Evolutionary conservation across 768 basidiomycete species (phyloP).

Genomic region (Crepidotus variabilis): DNA sequence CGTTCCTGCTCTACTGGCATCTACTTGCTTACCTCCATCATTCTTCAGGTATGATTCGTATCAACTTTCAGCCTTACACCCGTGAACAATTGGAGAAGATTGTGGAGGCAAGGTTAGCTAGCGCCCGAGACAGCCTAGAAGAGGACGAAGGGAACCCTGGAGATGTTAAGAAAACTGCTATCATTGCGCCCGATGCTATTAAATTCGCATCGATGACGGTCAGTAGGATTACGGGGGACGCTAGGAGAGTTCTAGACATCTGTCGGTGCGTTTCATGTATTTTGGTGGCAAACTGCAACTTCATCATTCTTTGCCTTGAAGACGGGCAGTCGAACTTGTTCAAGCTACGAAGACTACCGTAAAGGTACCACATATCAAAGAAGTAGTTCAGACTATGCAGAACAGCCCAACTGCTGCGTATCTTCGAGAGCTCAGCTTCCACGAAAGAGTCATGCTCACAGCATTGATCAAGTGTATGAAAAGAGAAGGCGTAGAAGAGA

Average conservation of each 20-base stretch:
- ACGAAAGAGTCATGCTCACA: conserved; percentile 86
- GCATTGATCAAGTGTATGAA: conserved; percentile 79
- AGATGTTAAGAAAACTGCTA: conserved; percentile 28
- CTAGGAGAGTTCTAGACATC: conserved; percentile 87
- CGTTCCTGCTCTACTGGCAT: too few species aligned
- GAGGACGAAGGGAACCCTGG: conserved; percentile 39
- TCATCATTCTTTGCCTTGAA: conserved; percentile 19
- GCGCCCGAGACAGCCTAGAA: conserved; percentile 48
- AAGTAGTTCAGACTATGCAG: conserved; percentile 83
- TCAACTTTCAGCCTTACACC: conserved; percentile 89
- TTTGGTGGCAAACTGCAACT: not conserved
- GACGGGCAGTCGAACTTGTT: conserved; percentile 82
- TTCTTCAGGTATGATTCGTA: conserved; percentile 74
- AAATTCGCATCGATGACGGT: conserved; percentile 76
- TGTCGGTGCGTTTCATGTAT: conserved; percentile 57
- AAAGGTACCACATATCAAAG: conserved; percentile 65
- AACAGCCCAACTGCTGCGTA: conserved; percentile 88
- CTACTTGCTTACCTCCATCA: not conserved
- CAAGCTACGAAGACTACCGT: conserved; percentile 49
- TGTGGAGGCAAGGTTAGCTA: conserved; percentile 74
- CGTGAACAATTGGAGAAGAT: conserved; percentile 79
- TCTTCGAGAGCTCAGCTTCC: conserved; percentile 76
- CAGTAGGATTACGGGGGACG: conserved; percentile 85
- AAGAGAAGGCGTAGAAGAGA: conserved; percentile 82
- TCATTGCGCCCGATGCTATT: conserved; percentile 69